phyloP scores from a whole-genome alignment of 2,329 filamentous ascomycete species.

The Verticillium zaregamsianum region DNA sequence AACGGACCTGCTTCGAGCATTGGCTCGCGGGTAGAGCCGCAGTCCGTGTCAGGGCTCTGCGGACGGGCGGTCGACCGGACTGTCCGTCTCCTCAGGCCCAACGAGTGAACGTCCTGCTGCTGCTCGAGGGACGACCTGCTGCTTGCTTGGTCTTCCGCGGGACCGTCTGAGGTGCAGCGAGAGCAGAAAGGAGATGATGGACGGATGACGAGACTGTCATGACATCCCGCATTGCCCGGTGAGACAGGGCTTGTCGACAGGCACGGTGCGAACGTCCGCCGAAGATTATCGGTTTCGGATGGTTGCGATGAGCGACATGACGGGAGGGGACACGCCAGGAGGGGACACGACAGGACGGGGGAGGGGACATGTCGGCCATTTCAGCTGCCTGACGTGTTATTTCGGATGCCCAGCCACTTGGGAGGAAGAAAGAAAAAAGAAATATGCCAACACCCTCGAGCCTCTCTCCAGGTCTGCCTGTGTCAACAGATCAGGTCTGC shows the following conservation, averaged over 20 bases:
- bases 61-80: no score
- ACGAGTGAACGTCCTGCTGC: no score
- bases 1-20: not conserved
- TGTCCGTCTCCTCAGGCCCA: no score
- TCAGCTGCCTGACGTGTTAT: no score
- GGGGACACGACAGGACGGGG: not conserved
- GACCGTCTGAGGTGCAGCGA: no score
- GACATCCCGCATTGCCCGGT: not conserved
- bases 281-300: not conserved
- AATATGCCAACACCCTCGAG: not conserved
- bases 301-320: not conserved
- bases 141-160: no score
- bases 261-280: not conserved
- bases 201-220: not conserved
- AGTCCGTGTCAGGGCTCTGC: not conserved
- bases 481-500: no score
- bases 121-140: no score
- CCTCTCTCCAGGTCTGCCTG: not conserved
- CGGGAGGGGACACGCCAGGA: no score
- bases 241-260: not conserved
- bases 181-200: not conserved
- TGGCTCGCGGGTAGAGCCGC: not conserved
- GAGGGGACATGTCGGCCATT: not conserved
- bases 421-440: no score
- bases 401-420: no score